A percentile compares a stretch with the other conserved stretches of the same genome.
Conservation (phyloP, 768 basidiomycete species). For the Gloeophyllum trabeum region DNA sequence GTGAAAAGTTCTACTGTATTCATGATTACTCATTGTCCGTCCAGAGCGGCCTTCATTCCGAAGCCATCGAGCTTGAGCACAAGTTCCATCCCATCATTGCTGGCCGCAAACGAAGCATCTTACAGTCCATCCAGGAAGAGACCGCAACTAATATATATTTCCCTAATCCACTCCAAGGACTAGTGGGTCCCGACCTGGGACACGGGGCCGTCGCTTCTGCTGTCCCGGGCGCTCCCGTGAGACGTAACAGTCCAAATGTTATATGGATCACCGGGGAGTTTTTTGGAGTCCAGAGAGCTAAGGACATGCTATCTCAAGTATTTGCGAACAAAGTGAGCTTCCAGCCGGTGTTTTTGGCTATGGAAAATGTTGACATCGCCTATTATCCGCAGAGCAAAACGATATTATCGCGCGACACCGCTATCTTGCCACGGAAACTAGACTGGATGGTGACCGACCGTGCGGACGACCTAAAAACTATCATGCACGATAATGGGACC, state of each 20-base stretch:
- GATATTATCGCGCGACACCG: constrained; percentile 86
- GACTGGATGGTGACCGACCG: constrained; percentile 99
- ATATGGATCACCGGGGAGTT: constrained; percentile 99
- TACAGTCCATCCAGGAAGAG: constrained; percentile 93
- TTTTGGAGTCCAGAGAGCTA: constrained; percentile 88
- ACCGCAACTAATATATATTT: constrained; percentile 96
- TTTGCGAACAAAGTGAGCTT: constrained; percentile 70
- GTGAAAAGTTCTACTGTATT: background rate
- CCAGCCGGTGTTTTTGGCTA: background rate
- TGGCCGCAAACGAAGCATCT: constrained; percentile 72
- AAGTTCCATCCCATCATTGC: constrained; percentile 89
- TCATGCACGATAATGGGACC: constrained; percentile 95
- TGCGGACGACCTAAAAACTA: constrained; percentile 81
- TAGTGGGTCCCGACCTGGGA: constrained; percentile 56
- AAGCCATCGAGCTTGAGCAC: constrained; percentile 88
- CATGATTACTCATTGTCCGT: constrained; percentile 4
- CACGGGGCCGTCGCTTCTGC: constrained; percentile 26
- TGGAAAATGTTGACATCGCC: background rate
- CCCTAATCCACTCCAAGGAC: constrained; percentile 81
- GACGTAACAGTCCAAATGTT: constrained; percentile 56
- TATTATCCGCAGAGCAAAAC: constrained; percentile 56
- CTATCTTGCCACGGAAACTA: constrained; percentile 90
- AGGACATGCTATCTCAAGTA: constrained; percentile 89
- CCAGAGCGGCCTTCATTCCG: constrained; percentile 85
- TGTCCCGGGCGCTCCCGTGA: constrained; percentile 22